phyloP scores from a whole-genome alignment of 2,329 filamentous ascomycete genomes.

The Penicillium crustosum region DNA sequence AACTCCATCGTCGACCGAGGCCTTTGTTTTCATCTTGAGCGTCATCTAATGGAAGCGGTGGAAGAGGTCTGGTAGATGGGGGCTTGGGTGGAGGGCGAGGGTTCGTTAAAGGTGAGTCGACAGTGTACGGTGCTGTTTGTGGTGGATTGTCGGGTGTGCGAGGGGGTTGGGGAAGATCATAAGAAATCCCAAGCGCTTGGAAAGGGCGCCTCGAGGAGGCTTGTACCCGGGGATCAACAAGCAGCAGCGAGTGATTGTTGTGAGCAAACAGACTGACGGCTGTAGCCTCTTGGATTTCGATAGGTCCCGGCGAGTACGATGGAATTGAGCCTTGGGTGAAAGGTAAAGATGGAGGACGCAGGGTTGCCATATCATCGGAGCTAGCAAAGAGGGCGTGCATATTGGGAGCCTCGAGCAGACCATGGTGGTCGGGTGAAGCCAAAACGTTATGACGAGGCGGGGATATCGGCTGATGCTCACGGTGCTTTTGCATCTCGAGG shows the following conservation, averaged over 20 bases:
- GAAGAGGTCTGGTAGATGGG: constrained; percentile 56
- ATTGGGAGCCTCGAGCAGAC: constrained; percentile 31
- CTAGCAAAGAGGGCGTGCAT: constrained; percentile 39
- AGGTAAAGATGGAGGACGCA: constrained; percentile 50
- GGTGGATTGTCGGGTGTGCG: constrained; percentile 29
- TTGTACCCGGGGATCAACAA: constrained; percentile 56
- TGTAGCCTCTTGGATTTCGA: constrained; percentile 62
- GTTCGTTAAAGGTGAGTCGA: constrained; percentile 61
- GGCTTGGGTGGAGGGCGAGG: constrained; percentile 59
- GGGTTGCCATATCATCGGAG: constrained; percentile 42
- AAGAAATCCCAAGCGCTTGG: constrained; percentile 22
- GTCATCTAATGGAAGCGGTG: constrained; percentile 51
- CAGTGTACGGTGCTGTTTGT: constrained; percentile 22
- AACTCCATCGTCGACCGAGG: constrained; percentile 35
- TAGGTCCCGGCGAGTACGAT: constrained; percentile 50
- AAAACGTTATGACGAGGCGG: constrained; percentile 25
- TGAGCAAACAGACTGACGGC: constrained; percentile 62
- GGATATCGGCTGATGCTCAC: constrained; percentile 21
- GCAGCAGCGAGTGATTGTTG: constrained; percentile 62
- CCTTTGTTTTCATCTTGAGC: constrained; percentile 22
- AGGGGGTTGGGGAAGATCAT: constrained; percentile 17
- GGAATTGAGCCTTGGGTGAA: constrained; percentile 50
- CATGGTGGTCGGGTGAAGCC: constrained; percentile 14
- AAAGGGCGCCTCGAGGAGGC: constrained; percentile 33
- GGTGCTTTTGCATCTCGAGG: constrained; percentile 23